Base-by-base conservation (phyloP, 2,329 filamentous ascomycete species). In the Botryotinia convoluta region DNA sequence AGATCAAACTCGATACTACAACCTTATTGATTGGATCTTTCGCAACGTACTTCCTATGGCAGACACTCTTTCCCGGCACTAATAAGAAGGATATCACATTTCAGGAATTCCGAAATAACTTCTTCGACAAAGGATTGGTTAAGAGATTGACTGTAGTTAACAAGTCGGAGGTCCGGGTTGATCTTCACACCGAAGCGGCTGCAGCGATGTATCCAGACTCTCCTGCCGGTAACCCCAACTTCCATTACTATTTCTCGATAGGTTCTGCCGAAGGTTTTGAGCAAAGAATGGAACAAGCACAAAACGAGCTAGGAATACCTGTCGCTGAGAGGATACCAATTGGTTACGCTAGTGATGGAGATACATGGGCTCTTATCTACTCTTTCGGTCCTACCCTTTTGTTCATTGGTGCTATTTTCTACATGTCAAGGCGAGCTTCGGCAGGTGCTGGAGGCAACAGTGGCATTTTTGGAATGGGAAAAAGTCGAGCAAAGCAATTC, bases 211-310 rank as follows among this genome's bases (percentile, higher is more conserved):
- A 95, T 79, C 92, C 93, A 4, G 93, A 95, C 73, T 93, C 92
- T 37, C 88, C 88, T 12, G 91, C 91, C 29, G 85, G 86, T 39
- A 89, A 90, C 77, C 86, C 88, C 32, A 89, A 90, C 79, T 93
- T 94, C 84, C 88, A 89, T 84, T 98, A 97, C 84, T 95, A 94
- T 84, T 98, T 99, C 86, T 93, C 92, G 73, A 98, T 99, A 79
- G 96, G 96, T 69, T 98, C 95, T 0, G 90, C 97, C 42, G 95
- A 99, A 76, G 91, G 92, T 14, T 99, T 99, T 77, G 96, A 99
- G 85, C 88, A 91, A 81, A 91, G 92, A 81, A 85, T 99, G 71
- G 95, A 98, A 75, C 89, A 93, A 76, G 95, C 95, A 48, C 96
- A 99, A 82, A 85, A 91, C 72, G 93, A 98, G 80, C 88, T 99